These are phyloP conservation scores for Scenedesmus sp. DNA, from an alignment of 163 green algal genomes.

Conservation along the genomic window DNA sequence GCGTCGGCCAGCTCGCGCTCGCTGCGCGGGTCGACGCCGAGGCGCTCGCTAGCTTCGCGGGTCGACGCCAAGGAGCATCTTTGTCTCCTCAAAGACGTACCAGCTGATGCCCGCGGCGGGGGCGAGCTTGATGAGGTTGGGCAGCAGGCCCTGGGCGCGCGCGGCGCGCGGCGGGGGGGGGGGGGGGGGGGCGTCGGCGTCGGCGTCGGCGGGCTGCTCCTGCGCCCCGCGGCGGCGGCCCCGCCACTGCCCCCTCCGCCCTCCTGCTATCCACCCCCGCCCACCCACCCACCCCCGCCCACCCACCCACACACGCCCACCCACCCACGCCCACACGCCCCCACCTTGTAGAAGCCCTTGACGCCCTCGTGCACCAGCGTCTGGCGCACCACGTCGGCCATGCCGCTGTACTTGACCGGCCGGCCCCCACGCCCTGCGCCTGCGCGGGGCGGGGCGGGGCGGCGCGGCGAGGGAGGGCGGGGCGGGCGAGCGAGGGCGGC, in stretches of 20 bases:
- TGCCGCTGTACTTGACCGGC: conserved; percentile 83
- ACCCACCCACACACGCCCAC: too few relatives aligned
- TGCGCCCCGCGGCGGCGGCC: too few relatives aligned
- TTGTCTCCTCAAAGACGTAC: conserved; percentile 90
- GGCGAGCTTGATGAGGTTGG: conserved; percentile 91
- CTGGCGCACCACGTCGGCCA: conserved; percentile 82
- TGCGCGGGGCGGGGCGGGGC: conserved; percentile 36
- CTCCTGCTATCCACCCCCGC: too few relatives aligned
- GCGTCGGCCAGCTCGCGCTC: too few relatives aligned
- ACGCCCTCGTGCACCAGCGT: conserved; percentile 79
- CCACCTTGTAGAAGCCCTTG: conserved; percentile 84
- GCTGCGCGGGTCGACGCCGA: too few relatives aligned
- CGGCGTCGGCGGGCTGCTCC: too few relatives aligned
- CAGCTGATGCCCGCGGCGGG: conserved; percentile 89
- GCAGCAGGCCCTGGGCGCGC: conserved; percentile 72
- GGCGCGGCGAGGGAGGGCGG: too few relatives aligned
- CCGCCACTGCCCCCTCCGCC: too few relatives aligned
- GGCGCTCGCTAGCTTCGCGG: conserved; percentile 38
- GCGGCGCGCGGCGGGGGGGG: background rate
- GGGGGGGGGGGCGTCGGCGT: too few relatives aligned
- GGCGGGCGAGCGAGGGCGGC: too few relatives aligned
- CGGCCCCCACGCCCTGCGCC: conserved; percentile 71
- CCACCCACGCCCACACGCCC: too few relatives aligned
- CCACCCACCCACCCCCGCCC: too few relatives aligned
- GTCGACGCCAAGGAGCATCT: conserved; percentile 76